Evolutionary conservation across 176 grass and related monocot species (phyloP).

Genomic region (Raddia distichophylla): DNA sequence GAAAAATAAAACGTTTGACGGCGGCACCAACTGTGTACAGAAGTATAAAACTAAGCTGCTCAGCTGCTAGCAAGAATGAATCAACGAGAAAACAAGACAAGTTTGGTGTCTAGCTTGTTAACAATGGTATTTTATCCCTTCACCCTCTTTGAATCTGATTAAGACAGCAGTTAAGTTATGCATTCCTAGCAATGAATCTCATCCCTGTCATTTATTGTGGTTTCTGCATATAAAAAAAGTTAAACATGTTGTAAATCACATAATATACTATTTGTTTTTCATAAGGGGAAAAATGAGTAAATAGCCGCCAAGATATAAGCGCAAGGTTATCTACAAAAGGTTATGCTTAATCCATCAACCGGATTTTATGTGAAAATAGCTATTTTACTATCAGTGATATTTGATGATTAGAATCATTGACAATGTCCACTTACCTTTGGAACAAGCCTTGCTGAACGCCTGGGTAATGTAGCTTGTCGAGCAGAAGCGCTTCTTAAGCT

Average conservation of each 20-base stretch:
- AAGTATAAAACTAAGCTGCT: constrained; percentile 40
- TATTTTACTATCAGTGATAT: neutral
- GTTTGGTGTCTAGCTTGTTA: constrained; percentile 39
- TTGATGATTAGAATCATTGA: constrained; percentile 11
- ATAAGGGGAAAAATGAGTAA: neutral
- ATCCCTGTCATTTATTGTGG: constrained; percentile 16
- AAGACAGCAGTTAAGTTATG: constrained; percentile 40
- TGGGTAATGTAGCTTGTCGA: constrained; percentile 51
- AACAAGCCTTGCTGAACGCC: constrained; percentile 68
- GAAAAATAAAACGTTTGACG: constrained; percentile 25
- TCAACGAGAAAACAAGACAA: constrained; percentile 15
- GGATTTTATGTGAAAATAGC: constrained; percentile 11
- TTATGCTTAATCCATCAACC: constrained; percentile 11
- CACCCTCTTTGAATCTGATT: constrained; percentile 37
- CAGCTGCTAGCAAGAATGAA: constrained; percentile 44
- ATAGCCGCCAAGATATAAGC: constrained; percentile 2
- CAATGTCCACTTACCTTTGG: constrained; percentile 55
- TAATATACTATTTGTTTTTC: neutral
- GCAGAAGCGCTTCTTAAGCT: constrained; percentile 74
- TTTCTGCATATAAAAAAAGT: constrained; percentile 45
- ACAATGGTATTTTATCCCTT: constrained; percentile 43
- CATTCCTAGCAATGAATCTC: constrained; percentile 19
- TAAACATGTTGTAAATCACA: constrained; percentile 34
- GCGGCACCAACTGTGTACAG: constrained; percentile 6
- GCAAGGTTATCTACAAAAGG: constrained; percentile 27